Base-by-base conservation (phyloP, 2,329 filamentous ascomycete species). In the Decorospora gaudefroyi region DNA sequence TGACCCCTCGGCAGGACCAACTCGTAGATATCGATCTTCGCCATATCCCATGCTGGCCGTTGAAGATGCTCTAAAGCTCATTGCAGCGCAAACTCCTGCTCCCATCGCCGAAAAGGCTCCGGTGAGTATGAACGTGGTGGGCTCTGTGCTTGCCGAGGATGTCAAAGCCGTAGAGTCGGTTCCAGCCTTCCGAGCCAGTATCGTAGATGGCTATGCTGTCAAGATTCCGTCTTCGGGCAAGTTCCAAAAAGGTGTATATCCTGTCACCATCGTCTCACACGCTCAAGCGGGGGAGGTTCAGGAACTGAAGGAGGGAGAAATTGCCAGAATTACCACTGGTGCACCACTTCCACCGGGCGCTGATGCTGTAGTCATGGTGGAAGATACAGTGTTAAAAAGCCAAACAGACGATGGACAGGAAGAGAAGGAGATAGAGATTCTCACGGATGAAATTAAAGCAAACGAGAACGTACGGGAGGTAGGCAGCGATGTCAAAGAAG, bases 301-400 rank as follows among this genome's bases (percentile, higher is more conserved):
- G 22, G 71, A 81, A 1, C 74, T 96, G 2, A 77, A 85, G 40
- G 76, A 82, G 22, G 90, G 91, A 0, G 80, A 90, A 53, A 85
- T 97, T 39, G 87, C 92, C 0, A 81, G 93, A 32, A 96, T 99
- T 57, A 99, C 93, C 0, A 99, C 93, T 0, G 93, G 93, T 0
- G 93, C 93, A 4, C 92, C 93, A 8, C 74, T 99, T 0, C 93
- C 93, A 1, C 84, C 85, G 0, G 90, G 91, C 0, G 90, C 93
- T 2, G 95, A 89, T 17, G 86, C 92, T 0, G 91, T 99, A 4
- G 86, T 96, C 32, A 97, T 95, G 90, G 93, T 99, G 0, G 93
- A 99, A 72, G 93, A 96, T 63, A 99, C 93, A 0, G 73, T 85
- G 1, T 76, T 99, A 4, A 83, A 81, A 48, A 84, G 81, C 1